Evolutionary conservation across 2,329 filamentous ascomycete species (phyloP), one percentile per base, ranked within the genome.

Genomic region (Pezicula radicicola): DNA sequence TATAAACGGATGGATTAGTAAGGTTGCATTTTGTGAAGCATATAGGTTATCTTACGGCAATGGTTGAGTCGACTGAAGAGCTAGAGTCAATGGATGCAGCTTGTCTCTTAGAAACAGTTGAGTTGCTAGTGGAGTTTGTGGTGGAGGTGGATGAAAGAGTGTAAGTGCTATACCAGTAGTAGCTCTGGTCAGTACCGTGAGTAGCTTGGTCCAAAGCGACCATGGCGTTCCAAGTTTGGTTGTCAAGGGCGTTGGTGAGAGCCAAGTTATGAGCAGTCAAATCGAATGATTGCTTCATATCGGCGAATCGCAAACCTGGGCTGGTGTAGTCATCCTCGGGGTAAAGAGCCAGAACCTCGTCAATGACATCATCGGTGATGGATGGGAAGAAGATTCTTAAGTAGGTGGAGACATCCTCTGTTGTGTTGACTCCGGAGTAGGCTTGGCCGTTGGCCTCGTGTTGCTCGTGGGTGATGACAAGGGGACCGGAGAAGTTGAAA

Each of bases 171-270:
- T 66, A 66, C 51, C 33, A 70, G 56, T 70, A 69, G 56, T 69
- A 70, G 35, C 55, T 62, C 53, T 70, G 66, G 55, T 70, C 68
- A 5, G 67, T 69, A 5, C 68, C 67, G 50, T 70, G 68, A 7
- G 64, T 68, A 18, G 68, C 63, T 12, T 53, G 18, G 19, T 55
- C 66, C 3, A 71, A 54, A 12, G 60, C 62, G 19, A 69, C 64
- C 59, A 63, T 57, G 1, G 64, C 66, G 52, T 70, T 71, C 68
- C 66, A 71, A 4, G 67, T 70, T 39, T 70, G 53, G 58, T 70
- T 70, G 6, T 65, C 56, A 21, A 70, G 49, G 21, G 66, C 67
- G 10, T 66, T 60, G 1, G 68, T 71, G 0, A 70, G 50, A 5
- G 67, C 68, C 19, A 68, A 57, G 54, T 70, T 63, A 43, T 70